Evolutionary conservation across 169 alveolate species (phyloP).

Genomic region (Cryptosporidium ubiquitum): DNA sequence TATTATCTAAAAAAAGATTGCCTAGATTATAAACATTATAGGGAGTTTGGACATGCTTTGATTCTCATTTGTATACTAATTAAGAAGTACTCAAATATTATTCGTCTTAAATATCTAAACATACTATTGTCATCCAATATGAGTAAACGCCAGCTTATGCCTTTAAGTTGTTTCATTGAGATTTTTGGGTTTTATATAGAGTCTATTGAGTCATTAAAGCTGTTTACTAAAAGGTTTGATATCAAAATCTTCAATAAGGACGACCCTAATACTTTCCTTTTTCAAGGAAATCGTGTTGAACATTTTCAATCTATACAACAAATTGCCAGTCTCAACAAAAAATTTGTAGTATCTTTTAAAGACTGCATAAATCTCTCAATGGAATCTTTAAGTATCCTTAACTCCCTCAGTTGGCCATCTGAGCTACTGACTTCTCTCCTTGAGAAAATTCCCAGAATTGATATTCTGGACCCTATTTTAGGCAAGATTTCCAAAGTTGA

Average conservation of each 20-base stretch:
- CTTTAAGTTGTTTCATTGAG: conserved; percentile 37
- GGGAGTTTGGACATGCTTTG: conserved; percentile 21
- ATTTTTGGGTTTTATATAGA: conserved; percentile 62
- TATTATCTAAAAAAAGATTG: background rate
- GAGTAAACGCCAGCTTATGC: conserved; percentile 29
- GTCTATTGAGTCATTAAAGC: conserved; percentile 16
- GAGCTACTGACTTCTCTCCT: conserved; percentile 6
- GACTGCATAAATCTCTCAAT: conserved; percentile 42
- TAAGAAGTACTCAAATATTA: conserved; percentile 59
- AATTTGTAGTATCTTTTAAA: conserved; percentile 35
- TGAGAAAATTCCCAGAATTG: conserved; percentile 24
- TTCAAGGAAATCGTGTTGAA: background rate
- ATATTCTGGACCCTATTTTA: conserved; percentile 58
- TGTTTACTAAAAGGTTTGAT: conserved; percentile 46
- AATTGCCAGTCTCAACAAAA: background rate
- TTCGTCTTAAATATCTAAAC: conserved; percentile 40
- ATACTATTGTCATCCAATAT: conserved; percentile 38
- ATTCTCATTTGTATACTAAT: conserved; percentile 34
- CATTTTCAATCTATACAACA: background rate
- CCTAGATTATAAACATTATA: background rate
- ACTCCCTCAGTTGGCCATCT: conserved; percentile 44
- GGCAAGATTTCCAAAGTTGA: background rate
- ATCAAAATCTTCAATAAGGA: conserved; percentile 28
- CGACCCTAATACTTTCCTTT: background rate
- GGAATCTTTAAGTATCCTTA: conserved; percentile 36